Evolutionary conservation across 2,329 filamentous ascomycete species (phyloP).

Genomic region (Colletotrichum simmondsii): DNA sequence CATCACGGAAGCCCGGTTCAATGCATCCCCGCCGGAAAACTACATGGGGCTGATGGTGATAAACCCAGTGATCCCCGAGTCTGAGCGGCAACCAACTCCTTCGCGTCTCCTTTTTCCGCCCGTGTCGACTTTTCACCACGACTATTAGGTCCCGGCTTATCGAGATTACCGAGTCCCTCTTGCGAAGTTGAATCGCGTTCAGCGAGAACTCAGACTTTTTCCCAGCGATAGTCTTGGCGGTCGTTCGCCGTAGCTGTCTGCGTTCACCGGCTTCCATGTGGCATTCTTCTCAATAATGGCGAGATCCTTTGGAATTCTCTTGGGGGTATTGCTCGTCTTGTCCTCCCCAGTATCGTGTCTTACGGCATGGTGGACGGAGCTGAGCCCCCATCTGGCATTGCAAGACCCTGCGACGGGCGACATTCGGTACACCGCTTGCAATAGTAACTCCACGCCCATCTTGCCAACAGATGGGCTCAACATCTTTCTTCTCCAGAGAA

Average conservation of each 20-base stretch:
- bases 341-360: conserved; percentile 41
- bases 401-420: conserved; percentile 47
- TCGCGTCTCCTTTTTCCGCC: not conserved
- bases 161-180: not conserved
- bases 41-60: conserved; percentile 10
- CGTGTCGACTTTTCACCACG: not conserved
- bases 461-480: conserved; percentile 47
- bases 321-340: conserved; percentile 1
- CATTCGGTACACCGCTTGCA: conserved; percentile 49
- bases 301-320: not conserved
- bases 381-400: conserved; percentile 47
- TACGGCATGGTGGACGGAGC: conserved; percentile 48
- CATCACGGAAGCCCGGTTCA: not conserved
- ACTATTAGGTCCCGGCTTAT: conserved; percentile 2
- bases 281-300: not conserved
- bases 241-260: not conserved
- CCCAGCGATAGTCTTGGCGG: not conserved
- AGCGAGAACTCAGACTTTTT: not conserved
- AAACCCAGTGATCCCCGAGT: conserved; percentile 16
- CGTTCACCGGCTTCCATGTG: not conserved
- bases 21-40: conserved; percentile 3
- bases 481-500: conserved; percentile 39
- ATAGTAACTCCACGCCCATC: conserved; percentile 42
- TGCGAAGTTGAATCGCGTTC: not conserved
- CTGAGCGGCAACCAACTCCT: not conserved